phyloP scores from a whole-genome alignment of 1,284 basidiomycete genomes.

The Rhizoctonia solani region DNA sequence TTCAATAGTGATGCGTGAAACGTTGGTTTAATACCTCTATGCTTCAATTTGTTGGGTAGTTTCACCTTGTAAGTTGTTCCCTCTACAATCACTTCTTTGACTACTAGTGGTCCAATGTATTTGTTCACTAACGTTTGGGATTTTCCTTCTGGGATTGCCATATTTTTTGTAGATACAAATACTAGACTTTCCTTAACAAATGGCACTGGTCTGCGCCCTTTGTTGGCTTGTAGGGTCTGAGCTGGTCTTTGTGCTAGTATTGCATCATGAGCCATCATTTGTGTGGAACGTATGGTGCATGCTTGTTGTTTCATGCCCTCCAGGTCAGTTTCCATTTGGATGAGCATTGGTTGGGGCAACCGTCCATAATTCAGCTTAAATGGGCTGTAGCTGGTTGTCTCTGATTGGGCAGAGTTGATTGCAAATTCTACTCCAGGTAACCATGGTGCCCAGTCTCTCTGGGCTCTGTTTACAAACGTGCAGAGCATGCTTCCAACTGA shows the following conservation, averaged over 20 bases:
- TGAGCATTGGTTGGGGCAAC: not conserved
- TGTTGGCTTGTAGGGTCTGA: not conserved
- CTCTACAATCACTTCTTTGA: not conserved
- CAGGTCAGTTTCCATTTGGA: not conserved
- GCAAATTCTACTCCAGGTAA: constrained; percentile 1
- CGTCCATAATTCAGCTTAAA: not conserved
- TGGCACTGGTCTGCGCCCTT: not conserved
- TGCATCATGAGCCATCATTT: not conserved
- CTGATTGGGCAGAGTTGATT: not conserved
- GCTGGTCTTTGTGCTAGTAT: constrained; percentile 17
- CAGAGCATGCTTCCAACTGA: not conserved
- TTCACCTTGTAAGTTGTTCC: constrained; percentile 21
- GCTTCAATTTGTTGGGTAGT: constrained; percentile 17
- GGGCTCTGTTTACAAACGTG: not conserved
- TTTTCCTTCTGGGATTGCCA: not conserved
- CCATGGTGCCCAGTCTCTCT: not conserved
- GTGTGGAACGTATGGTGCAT: not conserved
- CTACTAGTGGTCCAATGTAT: constrained; percentile 35
- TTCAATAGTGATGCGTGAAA: constrained; percentile 36
- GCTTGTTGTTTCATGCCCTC: not conserved
- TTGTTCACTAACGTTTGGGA: constrained; percentile 12
- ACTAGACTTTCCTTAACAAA: not conserved
- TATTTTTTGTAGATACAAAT: constrained; percentile 8
- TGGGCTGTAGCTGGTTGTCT: not conserved
- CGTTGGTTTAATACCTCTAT: constrained; percentile 9